Base-by-base conservation (phyloP, 768 basidiomycete genomes). In the Russula vinacea region DNA sequence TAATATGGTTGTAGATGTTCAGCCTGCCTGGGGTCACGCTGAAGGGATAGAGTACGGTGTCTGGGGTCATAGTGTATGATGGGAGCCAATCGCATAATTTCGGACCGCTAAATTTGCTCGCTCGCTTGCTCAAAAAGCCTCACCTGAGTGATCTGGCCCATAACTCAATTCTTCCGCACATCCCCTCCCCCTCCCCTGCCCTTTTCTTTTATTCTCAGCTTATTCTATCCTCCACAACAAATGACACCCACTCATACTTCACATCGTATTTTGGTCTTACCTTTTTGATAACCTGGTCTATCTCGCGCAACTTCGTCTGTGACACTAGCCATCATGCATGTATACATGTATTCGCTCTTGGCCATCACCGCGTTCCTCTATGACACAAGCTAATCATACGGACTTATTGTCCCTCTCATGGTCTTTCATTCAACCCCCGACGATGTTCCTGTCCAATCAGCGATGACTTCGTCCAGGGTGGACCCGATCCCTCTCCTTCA, bases 1-100 rank as follows among this genome's bases (percentile, higher is more conserved):
- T 17, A 29, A 40, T 33, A n/a, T 35, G 40, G 51, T 26, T 58
- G 22, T 14, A 83, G 81, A 84, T 84, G 83, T 84, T 84, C 68
- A 77, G 75, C 37, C 70, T 85, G 40, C 84, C 83, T 11, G 81
- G 82, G 0, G 64, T 83, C 37, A 67, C 73, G 49, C 55, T 44
- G 13, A 60, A 33, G n/a, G 24, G 13, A 0, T 24, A 24, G 47
- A 56, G 17, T 33, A 11, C 24, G 49, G 47, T 67, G 14, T 9
- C 49, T 24, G 66, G 66, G 62, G 63, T 64, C 57, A 33, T 14
- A 6, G 35, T 32, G 1, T 2, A 39, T 1, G 1, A 9, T 9
- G 2, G 13, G 10, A 49, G 33, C 66, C 66, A 67, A 67, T 67
- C 64, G 66, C 66, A 64, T 56, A 67, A 65, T 65, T 65, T 60